phyloP scores from a whole-genome alignment of 2,329 filamentous ascomycete genomes.

The Scedosporium apiospermum region DNA sequence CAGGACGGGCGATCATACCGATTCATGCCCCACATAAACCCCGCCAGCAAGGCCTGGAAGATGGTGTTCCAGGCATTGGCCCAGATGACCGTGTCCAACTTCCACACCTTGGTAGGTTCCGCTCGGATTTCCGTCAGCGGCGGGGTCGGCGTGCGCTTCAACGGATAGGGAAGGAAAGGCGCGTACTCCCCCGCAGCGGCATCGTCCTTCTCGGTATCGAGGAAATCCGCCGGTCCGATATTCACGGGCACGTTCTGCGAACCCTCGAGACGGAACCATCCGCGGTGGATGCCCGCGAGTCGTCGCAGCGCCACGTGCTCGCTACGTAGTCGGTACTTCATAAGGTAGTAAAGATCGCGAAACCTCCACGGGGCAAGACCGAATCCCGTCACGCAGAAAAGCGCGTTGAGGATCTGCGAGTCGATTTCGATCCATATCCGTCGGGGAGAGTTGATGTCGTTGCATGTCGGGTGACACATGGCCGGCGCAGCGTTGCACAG shows the following conservation, averaged over 20 bases:
- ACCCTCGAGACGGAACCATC: slow-evolving; percentile 66
- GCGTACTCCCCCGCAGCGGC: slow-evolving; percentile 17
- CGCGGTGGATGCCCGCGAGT: slow-evolving; percentile 63
- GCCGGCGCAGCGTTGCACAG: slow-evolving; percentile 65
- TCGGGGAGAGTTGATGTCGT: slow-evolving; percentile 66
- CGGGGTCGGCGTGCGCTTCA: slow-evolving; percentile 50
- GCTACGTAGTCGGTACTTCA: slow-evolving; percentile 50
- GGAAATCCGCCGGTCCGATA: slow-evolving; percentile 32
- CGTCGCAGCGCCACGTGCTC: slow-evolving; percentile 50
- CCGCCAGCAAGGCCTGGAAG: slow-evolving; percentile 62
- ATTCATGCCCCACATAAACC: slow-evolving; percentile 77
- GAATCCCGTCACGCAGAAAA: slow-evolving; percentile 83
- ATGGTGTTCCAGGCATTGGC: slow-evolving; percentile 71
- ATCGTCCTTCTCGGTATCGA: slow-evolving; percentile 15
- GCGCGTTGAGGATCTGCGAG: slow-evolving; percentile 58
- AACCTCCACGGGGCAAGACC: slow-evolving; percentile 79
- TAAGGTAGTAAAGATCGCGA: slow-evolving; percentile 65
- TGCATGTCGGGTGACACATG: slow-evolving; percentile 63
- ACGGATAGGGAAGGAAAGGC: slow-evolving; percentile 49
- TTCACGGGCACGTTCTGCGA: slow-evolving; percentile 48
- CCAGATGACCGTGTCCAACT: slow-evolving; percentile 72
- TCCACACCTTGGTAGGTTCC: slow-evolving; percentile 59
- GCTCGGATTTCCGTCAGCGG: slow-evolving; percentile 66
- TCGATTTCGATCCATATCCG: slow-evolving; percentile 78
- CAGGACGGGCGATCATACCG: slow-evolving; percentile 65